Evolutionary conservation across 2,329 filamentous ascomycete genomes (phyloP), one percentile per base, ranked within the genome.

Genomic region (Ophiostoma sp.): DNA sequence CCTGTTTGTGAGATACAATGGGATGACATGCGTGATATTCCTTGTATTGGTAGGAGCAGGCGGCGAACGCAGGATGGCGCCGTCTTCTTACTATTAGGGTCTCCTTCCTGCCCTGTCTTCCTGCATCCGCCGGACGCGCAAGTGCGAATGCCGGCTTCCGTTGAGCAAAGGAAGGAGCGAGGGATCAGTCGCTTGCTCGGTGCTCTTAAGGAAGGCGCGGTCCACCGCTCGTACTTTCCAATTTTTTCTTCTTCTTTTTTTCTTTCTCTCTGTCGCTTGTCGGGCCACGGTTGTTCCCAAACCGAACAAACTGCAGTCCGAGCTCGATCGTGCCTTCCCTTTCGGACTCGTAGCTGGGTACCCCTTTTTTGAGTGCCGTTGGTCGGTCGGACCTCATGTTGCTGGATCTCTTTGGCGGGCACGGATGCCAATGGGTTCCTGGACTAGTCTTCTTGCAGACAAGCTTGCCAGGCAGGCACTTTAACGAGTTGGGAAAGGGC

Each of bases 401-500:
- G 36, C 36, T 66, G 73, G 59, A 74, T 77, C 76, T 77, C 76
- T 74, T 17, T 33, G 55, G 39, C 66, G 36, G 39, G 70, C 50
- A 55, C 50, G 45, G 45, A 59, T 70, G n/a, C 15, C 55, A 63
- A 63, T 31, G 70, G 55, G 76, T 77, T 75, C 76, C 77, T 77
- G 76, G 73, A 72, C 77, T 77, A 78, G 71, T 61, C 77, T 76
- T 61, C 50, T 77, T 77, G 63, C 45, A 75, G 77, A 31, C 55
- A 75, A 70, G 74, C 64, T 57, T 25, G n/a, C 52, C 25, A 66
- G 61, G 61, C 61, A 66, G 36, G 61, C 39, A 63, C 39, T 55
- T 55, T 72, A 28, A 28, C 61, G 3, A 25, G 36, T 45, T 66
- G 22, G 61, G 61, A 45, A 66, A 66, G 52, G 42, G 50, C 25